Base-by-base conservation (phyloP, 495 filamentous ascomycete genomes). In the Xanthoparmelia taractica region DNA sequence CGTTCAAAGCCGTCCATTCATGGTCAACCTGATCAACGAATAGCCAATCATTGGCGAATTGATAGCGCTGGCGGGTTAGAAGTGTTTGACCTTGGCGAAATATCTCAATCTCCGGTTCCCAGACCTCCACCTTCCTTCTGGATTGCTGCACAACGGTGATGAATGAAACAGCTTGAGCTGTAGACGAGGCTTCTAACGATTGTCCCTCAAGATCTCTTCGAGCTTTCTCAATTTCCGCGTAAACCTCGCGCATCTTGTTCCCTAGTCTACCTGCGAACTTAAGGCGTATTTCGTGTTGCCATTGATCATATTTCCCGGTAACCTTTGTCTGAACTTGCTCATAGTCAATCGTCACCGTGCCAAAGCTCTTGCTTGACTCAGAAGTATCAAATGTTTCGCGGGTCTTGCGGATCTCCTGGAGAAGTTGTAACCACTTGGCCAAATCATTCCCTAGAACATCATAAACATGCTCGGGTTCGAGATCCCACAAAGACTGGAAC, bases 291-390 rank as follows among this genome's bases (percentile, higher is more conserved):
- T 99, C 94, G 67, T 96, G 92, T 70, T 99, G 94, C 94, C 94
- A 99, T 74, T 97, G 95, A 72, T 99, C 95, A 69, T 99, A 99
- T 70, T 97, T 97, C 61, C 90, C 89, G 72, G 96, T 97, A 72
- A 99, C 93, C 73, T 92, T 96, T 38, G 91, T 90, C 71, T 97
- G 95, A 0, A 99, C 94, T 75, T 99, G 94, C 68, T 96, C 94
- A 65, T 97, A 97, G 71, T 97, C 92, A 66, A 99, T 90, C 11
- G 86, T 89, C 58, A 97, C 85, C 71, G 95, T 92, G 13, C 94
- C 94, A 71, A 99, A 97, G 10, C 85, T 88, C 50, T 87, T 86
- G 72, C 87, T 91, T 57, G 92, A 88, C 68, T 96, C 92, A 13
- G 93, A 93, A 7, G 90, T 97, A 70, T 99, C 94, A 68, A 99